A percentile compares a stretch with the other conserved stretches of the same genome.
Conservation (phyloP, 2,329 filamentous ascomycete species). For the Diaporthe helianthi region DNA sequence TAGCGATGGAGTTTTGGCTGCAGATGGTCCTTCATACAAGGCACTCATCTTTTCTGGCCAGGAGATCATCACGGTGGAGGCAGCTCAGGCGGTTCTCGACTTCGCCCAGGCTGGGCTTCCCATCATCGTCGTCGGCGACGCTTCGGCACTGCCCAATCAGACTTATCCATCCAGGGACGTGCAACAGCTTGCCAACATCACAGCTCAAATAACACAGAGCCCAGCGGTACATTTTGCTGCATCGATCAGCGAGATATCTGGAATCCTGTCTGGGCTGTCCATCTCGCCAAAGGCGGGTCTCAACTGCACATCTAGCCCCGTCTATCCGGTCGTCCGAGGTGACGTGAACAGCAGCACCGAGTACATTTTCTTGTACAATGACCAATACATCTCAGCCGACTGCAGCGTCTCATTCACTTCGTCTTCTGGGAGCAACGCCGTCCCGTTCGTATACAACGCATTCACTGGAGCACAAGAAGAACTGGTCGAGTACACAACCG, state of each 20-base stretch:
- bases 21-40: constrained; percentile 49
- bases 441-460: constrained; percentile 42
- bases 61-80: constrained; percentile 46
- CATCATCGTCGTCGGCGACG: constrained; percentile 49
- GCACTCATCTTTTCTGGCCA: constrained; percentile 49
- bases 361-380: constrained; percentile 31
- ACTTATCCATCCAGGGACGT: background rate
- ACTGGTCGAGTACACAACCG: constrained; percentile 37
- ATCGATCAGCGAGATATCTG: constrained; percentile 2
- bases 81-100: constrained; percentile 43
- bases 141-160: constrained; percentile 2
- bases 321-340: constrained; percentile 9
- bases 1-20: constrained; percentile 45
- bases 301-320: constrained; percentile 20
- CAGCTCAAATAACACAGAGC: constrained; percentile 33
- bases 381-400: constrained; percentile 9
- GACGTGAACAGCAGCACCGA: constrained; percentile 11
- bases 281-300: constrained; percentile 36
- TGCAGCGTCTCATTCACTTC: constrained; percentile 27
- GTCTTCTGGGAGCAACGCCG: background rate
- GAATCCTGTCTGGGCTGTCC: constrained; percentile 31
- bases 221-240: constrained; percentile 7
- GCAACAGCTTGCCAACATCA: constrained; percentile 36
- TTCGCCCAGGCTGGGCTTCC: constrained; percentile 50
- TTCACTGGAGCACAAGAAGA: constrained; percentile 48